Evolutionary conservation across 108 stramenopile genomes (phyloP), one percentile per base, ranked within the genome.

Genomic region (Mediolabrus comicus): DNA sequence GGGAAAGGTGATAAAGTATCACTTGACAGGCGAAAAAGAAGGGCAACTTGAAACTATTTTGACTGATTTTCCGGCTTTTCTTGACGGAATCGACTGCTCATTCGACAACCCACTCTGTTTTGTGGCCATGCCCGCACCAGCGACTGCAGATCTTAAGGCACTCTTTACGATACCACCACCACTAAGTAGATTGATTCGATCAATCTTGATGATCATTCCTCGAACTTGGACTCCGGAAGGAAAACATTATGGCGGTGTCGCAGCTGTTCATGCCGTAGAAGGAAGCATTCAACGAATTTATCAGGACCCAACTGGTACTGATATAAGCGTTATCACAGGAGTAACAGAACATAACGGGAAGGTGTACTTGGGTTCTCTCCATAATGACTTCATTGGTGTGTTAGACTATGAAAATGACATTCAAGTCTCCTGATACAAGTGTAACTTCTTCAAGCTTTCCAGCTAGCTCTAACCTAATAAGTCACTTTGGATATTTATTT

Each of bases 341-440:
- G 83, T 86, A 1, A 91, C 90, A 4, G 75, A 81, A 26, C 57
- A 61, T 55, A 38, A 77, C 9, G 77, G 81, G 26, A 85, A 85
- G 54, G 25, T 91, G 12, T 91, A 88, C 65, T 65, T 91, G 33
- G 90, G 90, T n/a, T 88, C 86, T 27, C 62, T 87, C 7, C 69
- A 85, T n/a, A 79, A 82, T 53, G 32, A 84, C 64, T 87, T 79
- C 55, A 74, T 91, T 43, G 87, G 84, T 3, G 86, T 88, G 6
- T 85, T 87, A 39, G 62, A 49, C 22, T 49, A 49, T 49, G n/a
- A n/a, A n/a, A n/a, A n/a, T n/a, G n/a, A n/a, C n/a, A n/a, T n/a
- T n/a, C n/a, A n/a, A n/a, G n/a, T n/a, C n/a, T n/a, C n/a, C n/a
- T n/a, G n/a, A n/a, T n/a, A n/a, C n/a, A n/a, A n/a, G n/a, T n/a